Percentiles rank a stretch among this genome's conserved stretches.
These are phyloP conservation scores for Vanrija sp. DNA, from an alignment of 1,284 basidiomycete genomes.

Conservation along the genomic window DNA sequence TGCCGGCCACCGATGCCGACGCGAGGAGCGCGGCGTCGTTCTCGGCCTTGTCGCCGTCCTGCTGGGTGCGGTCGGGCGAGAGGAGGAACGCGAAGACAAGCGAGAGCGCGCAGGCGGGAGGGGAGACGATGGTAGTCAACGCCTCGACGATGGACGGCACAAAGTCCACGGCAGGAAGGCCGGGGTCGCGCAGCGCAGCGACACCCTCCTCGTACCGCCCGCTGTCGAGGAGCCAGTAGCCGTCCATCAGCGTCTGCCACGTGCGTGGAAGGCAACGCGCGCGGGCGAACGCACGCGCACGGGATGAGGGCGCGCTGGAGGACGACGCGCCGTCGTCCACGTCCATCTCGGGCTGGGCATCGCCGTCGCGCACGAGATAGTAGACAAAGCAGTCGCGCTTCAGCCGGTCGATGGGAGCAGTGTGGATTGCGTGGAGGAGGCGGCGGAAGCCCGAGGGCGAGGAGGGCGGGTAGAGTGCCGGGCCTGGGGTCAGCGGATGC, in stretches of 20 bases:
- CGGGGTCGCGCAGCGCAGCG: slow-evolving; percentile 30
- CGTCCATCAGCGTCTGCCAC: slow-evolving; percentile 41
- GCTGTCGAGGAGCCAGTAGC: slow-evolving; percentile 44
- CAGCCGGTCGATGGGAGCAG: slow-evolving; percentile 28
- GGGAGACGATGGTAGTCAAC: slow-evolving; percentile 31
- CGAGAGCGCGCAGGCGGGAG: slow-evolving; percentile 24
- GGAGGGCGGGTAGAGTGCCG: slow-evolving; percentile 35
- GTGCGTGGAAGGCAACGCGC: slow-evolving; percentile 32
- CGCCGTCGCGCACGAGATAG: slow-evolving; percentile 39
- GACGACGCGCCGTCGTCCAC: slow-evolving; percentile 12
- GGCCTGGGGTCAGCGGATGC: slow-evolving; percentile 13
- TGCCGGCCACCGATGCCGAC: slow-evolving; percentile 20
- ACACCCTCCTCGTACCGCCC: slow-evolving; percentile 30
- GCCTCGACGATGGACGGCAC: slow-evolving; percentile 30
- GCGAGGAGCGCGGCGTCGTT: slow-evolving; percentile 25
- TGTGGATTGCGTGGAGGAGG: slow-evolving; percentile 32
- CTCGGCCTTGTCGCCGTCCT: slow-evolving; percentile 8
- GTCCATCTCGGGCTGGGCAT: slow-evolving; percentile 32
- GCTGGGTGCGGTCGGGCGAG: slow-evolving; percentile 7
- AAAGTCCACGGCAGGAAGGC: slow-evolving; percentile 39
- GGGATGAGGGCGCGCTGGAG: background rate
- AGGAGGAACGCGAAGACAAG: slow-evolving; percentile 30
- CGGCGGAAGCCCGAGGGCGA: slow-evolving; percentile 32
- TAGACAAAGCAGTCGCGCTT: slow-evolving; percentile 44
- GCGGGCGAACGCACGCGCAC: slow-evolving; percentile 30